Base-by-base conservation (phyloP, 2,329 filamentous ascomycete species). In the Penicillium sp. region DNA sequence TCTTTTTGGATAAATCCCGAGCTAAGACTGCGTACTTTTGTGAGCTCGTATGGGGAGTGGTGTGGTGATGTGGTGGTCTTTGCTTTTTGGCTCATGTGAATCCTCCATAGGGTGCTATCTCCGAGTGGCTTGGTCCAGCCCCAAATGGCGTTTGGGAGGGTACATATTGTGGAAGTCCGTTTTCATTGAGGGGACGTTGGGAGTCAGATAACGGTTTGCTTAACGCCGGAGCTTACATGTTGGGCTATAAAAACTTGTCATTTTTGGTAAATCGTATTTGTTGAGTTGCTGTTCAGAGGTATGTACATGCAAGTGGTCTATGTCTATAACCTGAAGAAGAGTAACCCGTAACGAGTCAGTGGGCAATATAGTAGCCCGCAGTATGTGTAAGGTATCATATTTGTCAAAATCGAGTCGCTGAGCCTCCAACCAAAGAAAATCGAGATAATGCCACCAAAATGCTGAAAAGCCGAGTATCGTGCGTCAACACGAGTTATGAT, bases 321-420 rank as follows among this genome's bases (percentile, higher is more conserved):
- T 34, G 22, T 44, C 29, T 18, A 38, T 39, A 10, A 6, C 27
- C 32, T 5, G 16, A 3, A 11, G n/a, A 41, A 34, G 36, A 24
- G n/a, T 10, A 22, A 29, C 44, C 43, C 51, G 18, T 48, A 52
- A 14, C 47, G 34, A 9, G 21, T 16, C 29, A 18, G 27, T n/a
- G n/a, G 38, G 21, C 13, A n/a, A 27, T 27, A 29, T n/a, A 18
- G 22, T 16, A 36, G 16, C 29, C 40, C 41, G 9, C 27, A 34
- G 52, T 46, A 45, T 36, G 24, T 41, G 36, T 16, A 41, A 56
- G 57, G 57, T 61, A 63, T 61, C 59, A 63, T 48, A 43, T 45
- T 57, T 50, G 38, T 51, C 39, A 48, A 57, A 58, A 29, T 21
- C 38, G 13, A 48, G 22, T 58, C 50, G 53, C 56, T 54, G 45